Conservation (phyloP, 345 rosid genomes). For the Syzygium aromaticum region DNA sequence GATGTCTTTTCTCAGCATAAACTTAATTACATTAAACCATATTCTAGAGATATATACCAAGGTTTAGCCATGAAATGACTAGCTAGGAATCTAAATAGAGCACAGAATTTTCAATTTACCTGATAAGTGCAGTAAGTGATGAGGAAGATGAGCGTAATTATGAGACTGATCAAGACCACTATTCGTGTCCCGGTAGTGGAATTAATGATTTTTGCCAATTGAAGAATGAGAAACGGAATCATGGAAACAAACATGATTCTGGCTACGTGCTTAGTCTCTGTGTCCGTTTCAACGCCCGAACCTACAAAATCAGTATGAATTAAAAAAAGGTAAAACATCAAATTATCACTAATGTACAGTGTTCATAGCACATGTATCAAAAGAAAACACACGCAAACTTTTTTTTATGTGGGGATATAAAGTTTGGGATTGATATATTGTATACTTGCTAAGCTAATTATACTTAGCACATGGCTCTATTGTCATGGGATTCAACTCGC, state of each 20-base stretch:
- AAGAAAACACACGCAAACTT: not conserved
- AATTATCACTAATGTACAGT: not conserved
- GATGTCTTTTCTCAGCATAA: not conserved
- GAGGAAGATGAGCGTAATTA: conserved; percentile 19
- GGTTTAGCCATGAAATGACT: not conserved
- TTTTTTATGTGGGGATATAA: not conserved
- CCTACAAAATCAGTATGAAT: conserved; percentile 13
- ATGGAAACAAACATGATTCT: conserved; percentile 23
- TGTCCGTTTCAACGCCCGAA: conserved; percentile 32
- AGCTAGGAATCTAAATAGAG: not conserved
- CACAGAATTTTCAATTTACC: conserved; percentile 12
- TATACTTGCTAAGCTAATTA: not conserved
- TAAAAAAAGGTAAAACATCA: not conserved
- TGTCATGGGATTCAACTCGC: not conserved
- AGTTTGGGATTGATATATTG: not conserved
- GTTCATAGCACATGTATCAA: not conserved
- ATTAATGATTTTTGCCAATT: conserved; percentile 19
- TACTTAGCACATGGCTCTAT: not conserved
- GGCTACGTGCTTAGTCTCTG: conserved; percentile 24
- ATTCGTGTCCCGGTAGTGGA: conserved; percentile 15
- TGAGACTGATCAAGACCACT: conserved; percentile 20
- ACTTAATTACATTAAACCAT: not conserved
- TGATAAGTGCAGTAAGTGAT: conserved; percentile 23
- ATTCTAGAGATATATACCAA: not conserved
- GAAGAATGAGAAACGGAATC: conserved; percentile 38